A percentile compares a stretch with the other conserved stretches of the same genome.
phyloP scores from a whole-genome alignment of 192 early-diverging fungal genomes.

The Mortierella antarctica region DNA sequence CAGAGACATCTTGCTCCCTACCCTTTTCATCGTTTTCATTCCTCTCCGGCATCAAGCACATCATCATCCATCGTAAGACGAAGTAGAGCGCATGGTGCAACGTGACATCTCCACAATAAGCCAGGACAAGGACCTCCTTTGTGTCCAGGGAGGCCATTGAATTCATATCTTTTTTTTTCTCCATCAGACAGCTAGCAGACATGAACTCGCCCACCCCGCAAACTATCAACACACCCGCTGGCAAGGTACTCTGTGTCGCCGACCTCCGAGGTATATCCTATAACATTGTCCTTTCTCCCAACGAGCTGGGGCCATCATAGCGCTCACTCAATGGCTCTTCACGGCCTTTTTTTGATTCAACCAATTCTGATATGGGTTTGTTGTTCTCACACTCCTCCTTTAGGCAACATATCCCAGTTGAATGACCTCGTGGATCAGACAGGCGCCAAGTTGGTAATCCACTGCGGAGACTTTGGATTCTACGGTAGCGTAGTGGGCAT shows the following conservation, averaged over 20 bases:
- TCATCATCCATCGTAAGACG: not conserved
- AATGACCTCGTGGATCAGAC: slow-evolving; percentile 65
- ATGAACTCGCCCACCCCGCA: slow-evolving; percentile 48
- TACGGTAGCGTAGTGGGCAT: slow-evolving; percentile 55
- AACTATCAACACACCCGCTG: slow-evolving; percentile 53
- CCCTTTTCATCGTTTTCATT: not conserved
- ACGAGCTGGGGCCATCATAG: no score
- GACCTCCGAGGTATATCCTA: slow-evolving; percentile 57
- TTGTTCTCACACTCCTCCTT: not conserved
- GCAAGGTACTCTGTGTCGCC: slow-evolving; percentile 63
- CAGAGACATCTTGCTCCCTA: no score
- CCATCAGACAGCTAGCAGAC: not conserved
- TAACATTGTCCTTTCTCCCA: not conserved
- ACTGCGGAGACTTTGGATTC: slow-evolving; percentile 72
- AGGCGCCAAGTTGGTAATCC: slow-evolving; percentile 64
- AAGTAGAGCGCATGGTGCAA: no score
- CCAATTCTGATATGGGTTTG: not conserved
- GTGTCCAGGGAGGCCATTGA: not conserved
- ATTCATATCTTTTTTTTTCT: not conserved
- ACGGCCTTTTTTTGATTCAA: not conserved
- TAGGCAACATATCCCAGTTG: slow-evolving; percentile 68
- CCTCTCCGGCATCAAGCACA: not conserved
- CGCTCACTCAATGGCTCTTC: not conserved
- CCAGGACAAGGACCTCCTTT: no score
- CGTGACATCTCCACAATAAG: no score